These are phyloP conservation scores for Fusarium secorum DNA, from an alignment of 2,329 filamentous ascomycete species.

Conservation along the genomic window DNA sequence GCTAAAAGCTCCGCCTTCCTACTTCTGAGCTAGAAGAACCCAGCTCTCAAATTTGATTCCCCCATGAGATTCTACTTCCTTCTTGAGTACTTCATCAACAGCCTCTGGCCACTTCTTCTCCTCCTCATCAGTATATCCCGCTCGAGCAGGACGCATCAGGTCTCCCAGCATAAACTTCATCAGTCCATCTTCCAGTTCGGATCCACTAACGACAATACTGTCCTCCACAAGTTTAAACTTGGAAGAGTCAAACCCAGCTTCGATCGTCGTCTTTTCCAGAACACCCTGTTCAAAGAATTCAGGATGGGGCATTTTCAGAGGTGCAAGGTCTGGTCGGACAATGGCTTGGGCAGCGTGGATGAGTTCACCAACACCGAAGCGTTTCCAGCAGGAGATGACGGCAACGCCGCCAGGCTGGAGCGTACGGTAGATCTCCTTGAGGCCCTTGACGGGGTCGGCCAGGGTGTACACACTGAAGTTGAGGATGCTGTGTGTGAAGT, in stretches of 20 bases:
- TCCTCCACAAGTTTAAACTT: constrained; percentile 16
- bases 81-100: constrained; percentile 29
- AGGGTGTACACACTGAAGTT: constrained; percentile 47
- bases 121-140: constrained; percentile 37
- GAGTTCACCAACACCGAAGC: constrained; percentile 37
- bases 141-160: constrained; percentile 31
- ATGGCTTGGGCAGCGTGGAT: constrained; percentile 42
- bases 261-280: constrained; percentile 23
- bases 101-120: constrained; percentile 32
- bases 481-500: constrained; percentile 41
- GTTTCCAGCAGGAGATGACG: constrained; percentile 36
- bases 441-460: constrained; percentile 27
- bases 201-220: constrained; percentile 17
- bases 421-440: constrained; percentile 44
- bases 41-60: constrained; percentile 38
- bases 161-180: constrained; percentile 36
- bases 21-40: constrained; percentile 39
- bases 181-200: constrained; percentile 28
- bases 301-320: constrained; percentile 37
- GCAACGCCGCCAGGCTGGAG: constrained; percentile 42
- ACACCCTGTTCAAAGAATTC: constrained; percentile 39
- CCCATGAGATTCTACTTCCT: constrained; percentile 27
- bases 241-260: constrained; percentile 37
- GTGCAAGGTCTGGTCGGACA: constrained; percentile 41
- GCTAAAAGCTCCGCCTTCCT: neutral